Evolutionary conservation across 2,329 filamentous ascomycete genomes (phyloP).

Genomic region (Diplodia corticola): DNA sequence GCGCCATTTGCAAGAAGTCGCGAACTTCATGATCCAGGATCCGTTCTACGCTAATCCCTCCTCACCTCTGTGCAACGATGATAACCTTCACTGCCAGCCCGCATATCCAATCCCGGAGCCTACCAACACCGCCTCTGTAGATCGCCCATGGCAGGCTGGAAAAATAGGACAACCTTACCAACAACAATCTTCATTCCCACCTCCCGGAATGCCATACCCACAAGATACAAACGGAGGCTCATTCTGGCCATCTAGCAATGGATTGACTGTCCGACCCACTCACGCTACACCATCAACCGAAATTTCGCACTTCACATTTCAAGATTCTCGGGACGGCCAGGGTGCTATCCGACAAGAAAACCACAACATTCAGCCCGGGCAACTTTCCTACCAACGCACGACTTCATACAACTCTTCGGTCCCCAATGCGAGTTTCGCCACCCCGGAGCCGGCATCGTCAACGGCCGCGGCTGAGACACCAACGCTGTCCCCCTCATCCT

Average conservation of each 20-base stretch:
- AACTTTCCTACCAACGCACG: neutral
- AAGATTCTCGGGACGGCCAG: neutral
- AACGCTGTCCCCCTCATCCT: conserved; percentile 41
- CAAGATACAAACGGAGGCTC: conserved; percentile 4
- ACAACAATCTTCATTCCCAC: neutral
- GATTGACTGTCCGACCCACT: conserved; percentile 15
- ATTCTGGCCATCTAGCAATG: conserved; percentile 1
- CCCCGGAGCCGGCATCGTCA: conserved; percentile 15
- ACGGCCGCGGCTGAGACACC: conserved; percentile 23
- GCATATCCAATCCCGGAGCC: neutral
- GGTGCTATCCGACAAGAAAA: neutral
- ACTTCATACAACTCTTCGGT: neutral
- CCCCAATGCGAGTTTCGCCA: neutral
- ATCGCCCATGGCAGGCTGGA: neutral
- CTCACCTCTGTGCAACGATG: neutral
- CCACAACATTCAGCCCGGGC: neutral
- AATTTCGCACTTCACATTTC: conserved; percentile 27
- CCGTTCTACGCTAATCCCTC: conserved; percentile 5
- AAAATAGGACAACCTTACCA: neutral
- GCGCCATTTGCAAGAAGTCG: conserved; percentile 48
- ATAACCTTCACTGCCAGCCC: conserved; percentile 8
- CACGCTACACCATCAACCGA: conserved; percentile 25
- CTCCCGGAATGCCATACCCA: neutral
- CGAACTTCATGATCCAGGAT: conserved; percentile 19
- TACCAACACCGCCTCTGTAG: neutral